Conservation (phyloP, 306 rosid genomes). For the Vicia sativa region DNA sequence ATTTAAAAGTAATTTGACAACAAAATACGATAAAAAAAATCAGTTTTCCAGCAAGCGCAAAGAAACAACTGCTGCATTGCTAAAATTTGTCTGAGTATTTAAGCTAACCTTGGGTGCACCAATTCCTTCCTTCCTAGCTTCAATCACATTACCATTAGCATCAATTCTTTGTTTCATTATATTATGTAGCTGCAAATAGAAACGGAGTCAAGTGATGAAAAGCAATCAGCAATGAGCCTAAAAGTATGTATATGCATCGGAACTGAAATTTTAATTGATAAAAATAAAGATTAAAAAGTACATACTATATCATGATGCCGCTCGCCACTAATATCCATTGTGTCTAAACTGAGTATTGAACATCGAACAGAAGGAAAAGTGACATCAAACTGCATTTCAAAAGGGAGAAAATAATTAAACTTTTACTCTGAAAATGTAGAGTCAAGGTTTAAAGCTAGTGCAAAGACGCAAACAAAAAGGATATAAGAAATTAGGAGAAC, state of each 20-base stretch:
- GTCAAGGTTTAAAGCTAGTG: conserved; percentile 7
- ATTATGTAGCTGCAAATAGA: conserved; percentile 72
- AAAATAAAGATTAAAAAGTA: conserved; percentile 33
- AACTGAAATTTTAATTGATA: conserved; percentile 27
- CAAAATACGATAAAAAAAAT: conserved; percentile 7
- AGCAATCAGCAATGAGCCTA: conserved; percentile 11
- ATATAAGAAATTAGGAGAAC: conserved; percentile 24
- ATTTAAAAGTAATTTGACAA: conserved; percentile 13
- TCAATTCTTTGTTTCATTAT: conserved; percentile 82
- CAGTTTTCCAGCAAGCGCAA: conserved; percentile 16
- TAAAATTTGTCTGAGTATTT: conserved; percentile 20
- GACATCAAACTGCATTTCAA: conserved; percentile 83
- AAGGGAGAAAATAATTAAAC: conserved; percentile 8
- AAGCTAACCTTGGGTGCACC: conserved; percentile 91
- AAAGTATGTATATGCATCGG: conserved; percentile 8
- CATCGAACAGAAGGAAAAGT: conserved; percentile 87
- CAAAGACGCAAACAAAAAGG: conserved; percentile 9
- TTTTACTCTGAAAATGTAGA: not conserved
- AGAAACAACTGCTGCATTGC: conserved; percentile 19
- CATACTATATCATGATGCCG: conserved; percentile 87
- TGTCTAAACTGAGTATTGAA: conserved; percentile 88
- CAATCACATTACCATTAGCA: conserved; percentile 67
- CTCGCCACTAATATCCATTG: conserved; percentile 92
- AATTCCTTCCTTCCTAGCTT: conserved; percentile 74
- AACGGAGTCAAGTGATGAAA: conserved; percentile 3